These are phyloP conservation scores for Salix koriyanagi DNA, from an alignment of 345 rosid genomes.

Conservation along the genomic window DNA sequence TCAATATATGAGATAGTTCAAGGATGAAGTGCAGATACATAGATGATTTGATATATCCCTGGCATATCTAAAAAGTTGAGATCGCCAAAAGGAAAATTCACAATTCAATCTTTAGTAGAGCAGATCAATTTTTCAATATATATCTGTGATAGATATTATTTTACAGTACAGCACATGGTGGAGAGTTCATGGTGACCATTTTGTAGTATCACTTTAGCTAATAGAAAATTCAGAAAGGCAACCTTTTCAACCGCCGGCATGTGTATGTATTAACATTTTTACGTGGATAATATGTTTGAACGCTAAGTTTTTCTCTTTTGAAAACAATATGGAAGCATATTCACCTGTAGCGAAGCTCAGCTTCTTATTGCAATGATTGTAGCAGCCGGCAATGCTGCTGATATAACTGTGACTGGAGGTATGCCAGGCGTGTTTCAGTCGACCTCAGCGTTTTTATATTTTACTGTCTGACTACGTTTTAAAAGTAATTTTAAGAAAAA, in stretches of 20 bases:
- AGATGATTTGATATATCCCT: slow-evolving; percentile 3
- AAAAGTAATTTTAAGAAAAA: too few species aligned
- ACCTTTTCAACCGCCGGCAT: neutral
- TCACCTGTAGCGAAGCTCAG: neutral
- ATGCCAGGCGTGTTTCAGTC: neutral
- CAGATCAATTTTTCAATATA: neutral
- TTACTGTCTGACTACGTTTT: too few species aligned
- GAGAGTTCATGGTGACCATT: neutral
- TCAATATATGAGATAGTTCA: slow-evolving; percentile 64
- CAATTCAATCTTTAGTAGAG: neutral
- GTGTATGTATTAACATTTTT: neutral
- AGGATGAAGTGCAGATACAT: slow-evolving; percentile 37
- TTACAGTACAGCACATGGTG: neutral
- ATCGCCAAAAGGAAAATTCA: neutral
- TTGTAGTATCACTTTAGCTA: neutral
- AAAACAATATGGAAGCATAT: neutral
- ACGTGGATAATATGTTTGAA: neutral
- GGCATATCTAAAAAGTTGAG: slow-evolving; percentile 1
- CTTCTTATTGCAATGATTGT: neutral
- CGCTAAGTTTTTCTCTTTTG: neutral
- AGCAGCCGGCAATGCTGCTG: neutral
- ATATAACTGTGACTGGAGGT: neutral
- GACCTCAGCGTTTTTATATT: too few species aligned
- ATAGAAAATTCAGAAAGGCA: neutral
- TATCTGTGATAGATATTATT: neutral